Evolutionary conservation across 768 basidiomycete genomes (phyloP).

Genomic region (Rhizopogon sp.): DNA sequence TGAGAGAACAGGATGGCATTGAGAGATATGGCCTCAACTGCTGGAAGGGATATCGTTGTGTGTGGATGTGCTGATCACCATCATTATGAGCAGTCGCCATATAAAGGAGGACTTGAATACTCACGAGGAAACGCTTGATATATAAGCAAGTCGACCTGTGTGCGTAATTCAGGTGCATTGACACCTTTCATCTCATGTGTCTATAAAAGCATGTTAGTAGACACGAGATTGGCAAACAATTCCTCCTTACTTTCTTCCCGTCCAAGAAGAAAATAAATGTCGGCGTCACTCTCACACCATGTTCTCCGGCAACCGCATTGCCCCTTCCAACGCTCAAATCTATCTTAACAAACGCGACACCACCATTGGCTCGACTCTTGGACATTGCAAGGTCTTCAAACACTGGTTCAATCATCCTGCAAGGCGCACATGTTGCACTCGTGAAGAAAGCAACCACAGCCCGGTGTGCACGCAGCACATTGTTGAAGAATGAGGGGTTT

Average conservation of each 20-base stretch:
- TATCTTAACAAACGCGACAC: constrained; percentile 78
- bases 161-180: constrained; percentile 59
- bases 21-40: constrained; percentile 57
- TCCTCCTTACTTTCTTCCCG: constrained; percentile 55
- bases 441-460: constrained; percentile 84
- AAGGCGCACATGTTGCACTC: constrained; percentile 69
- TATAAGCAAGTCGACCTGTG: constrained; percentile 70
- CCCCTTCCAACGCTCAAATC: constrained; percentile 74
- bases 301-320: constrained; percentile 51
- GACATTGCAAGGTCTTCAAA: constrained; percentile 75
- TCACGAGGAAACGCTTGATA: constrained; percentile 78
- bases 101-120: constrained; percentile 21
- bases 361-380: constrained; percentile 41
- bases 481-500: constrained; percentile 67
- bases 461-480: constrained; percentile 58
- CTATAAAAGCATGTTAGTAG: constrained; percentile 30
- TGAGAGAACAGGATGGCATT: constrained; percentile 75
- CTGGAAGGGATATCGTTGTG: constrained; percentile 50
- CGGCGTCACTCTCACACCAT: constrained; percentile 72
- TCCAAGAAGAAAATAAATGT: constrained; percentile 87
- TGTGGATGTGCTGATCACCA: constrained; percentile 70
- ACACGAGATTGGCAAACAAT: not conserved
- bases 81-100: not conserved
- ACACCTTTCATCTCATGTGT: constrained; percentile 69
- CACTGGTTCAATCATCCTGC: constrained; percentile 76